phyloP scores from a whole-genome alignment of 441 rosid species.

The Rhodomyrtus psidioides region DNA sequence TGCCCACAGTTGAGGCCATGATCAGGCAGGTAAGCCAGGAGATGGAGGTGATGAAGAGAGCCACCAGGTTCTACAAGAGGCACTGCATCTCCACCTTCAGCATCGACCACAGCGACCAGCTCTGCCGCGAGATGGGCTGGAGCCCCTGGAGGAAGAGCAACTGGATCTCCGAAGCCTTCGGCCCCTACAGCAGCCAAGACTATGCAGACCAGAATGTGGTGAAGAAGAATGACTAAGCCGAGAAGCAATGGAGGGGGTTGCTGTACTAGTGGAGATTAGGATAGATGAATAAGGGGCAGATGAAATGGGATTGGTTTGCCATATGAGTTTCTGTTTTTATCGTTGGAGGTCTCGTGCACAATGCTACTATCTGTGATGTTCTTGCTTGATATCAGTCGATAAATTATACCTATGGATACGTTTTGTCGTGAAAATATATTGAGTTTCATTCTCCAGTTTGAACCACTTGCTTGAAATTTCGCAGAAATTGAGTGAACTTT shows the following conservation, averaged over 20 bases:
- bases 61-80: constrained; percentile 65
- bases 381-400: background rate
- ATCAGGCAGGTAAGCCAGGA: constrained; percentile 40
- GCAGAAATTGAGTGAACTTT: background rate
- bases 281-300: background rate
- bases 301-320: background rate
- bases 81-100: constrained; percentile 86
- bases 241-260: background rate
- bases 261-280: background rate
- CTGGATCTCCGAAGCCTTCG: constrained; percentile 60
- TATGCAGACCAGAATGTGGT: constrained; percentile 15
- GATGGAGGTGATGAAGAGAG: constrained; percentile 47
- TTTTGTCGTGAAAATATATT: background rate
- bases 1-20: constrained; percentile 61
- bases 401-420: background rate
- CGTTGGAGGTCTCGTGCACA: background rate
- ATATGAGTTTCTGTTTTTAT: background rate
- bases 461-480: background rate
- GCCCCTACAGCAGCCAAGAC: constrained; percentile 67
- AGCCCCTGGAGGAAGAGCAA: constrained; percentile 56
- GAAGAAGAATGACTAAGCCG: background rate
- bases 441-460: background rate
- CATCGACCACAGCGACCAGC: constrained; percentile 74
- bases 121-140: constrained; percentile 86
- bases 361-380: background rate